Evolutionary conservation across 2,329 filamentous ascomycete genomes (phyloP).

Genomic region (Thermothelomyces thermophilus): DNA sequence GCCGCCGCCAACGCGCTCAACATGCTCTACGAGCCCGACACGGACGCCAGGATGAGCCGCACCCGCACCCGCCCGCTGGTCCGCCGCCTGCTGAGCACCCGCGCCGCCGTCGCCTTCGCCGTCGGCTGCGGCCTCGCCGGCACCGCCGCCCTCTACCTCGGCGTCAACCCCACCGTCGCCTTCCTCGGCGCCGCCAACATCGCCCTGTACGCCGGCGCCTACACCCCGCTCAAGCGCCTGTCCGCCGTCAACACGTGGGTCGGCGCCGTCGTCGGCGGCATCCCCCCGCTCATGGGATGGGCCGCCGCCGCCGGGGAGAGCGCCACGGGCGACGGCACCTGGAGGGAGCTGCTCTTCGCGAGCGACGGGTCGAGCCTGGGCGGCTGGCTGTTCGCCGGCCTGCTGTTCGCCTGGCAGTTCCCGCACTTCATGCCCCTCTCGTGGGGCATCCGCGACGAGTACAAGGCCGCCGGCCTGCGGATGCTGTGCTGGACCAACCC

Average conservation of each 20-base stretch:
- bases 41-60: slow-evolving; percentile 89
- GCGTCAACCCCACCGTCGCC: slow-evolving; percentile 90
- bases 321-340: slow-evolving; percentile 67
- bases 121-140: slow-evolving; percentile 64
- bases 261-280: slow-evolving; percentile 84
- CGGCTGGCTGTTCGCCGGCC: slow-evolving; percentile 78
- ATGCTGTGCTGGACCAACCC: slow-evolving; percentile 87
- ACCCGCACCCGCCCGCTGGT: slow-evolving; percentile 88
- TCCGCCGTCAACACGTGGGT: slow-evolving; percentile 90
- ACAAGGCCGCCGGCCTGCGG: slow-evolving; percentile 60
- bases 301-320: slow-evolving; percentile 86
- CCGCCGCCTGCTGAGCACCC: slow-evolving; percentile 65
- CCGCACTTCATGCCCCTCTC: slow-evolving; percentile 95
- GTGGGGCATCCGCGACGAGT: slow-evolving; percentile 84
- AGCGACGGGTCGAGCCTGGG: slow-evolving; percentile 57
- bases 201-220: slow-evolving; percentile 79
- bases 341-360: slow-evolving; percentile 69
- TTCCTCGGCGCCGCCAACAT: slow-evolving; percentile 82
- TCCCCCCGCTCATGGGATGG: slow-evolving; percentile 97
- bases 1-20: slow-evolving; percentile 91
- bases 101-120: slow-evolving; percentile 72
- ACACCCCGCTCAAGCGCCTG: slow-evolving; percentile 87
- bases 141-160: slow-evolving; percentile 69
- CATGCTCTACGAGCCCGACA: slow-evolving; percentile 90
- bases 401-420: slow-evolving; percentile 96